Evolutionary conservation across 2,329 filamentous ascomycete species (phyloP).

Genomic region (Fusarium buxicola): DNA sequence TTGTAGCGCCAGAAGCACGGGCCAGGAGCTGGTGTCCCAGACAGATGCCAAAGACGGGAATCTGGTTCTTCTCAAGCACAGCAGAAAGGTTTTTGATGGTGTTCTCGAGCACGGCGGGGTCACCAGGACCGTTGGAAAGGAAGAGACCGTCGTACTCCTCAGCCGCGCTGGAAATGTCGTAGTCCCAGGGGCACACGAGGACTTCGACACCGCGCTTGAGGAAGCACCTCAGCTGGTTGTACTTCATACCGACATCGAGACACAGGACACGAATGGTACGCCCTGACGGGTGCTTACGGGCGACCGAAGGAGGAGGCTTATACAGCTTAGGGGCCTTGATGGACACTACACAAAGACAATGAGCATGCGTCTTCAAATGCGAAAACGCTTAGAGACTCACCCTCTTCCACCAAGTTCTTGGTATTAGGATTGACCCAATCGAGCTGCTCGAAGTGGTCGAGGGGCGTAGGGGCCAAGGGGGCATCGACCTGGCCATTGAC

Average conservation of each 20-base stretch:
- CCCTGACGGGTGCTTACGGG: slow-evolving; percentile 88
- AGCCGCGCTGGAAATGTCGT: slow-evolving; percentile 84
- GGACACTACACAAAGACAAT: slow-evolving; percentile 74
- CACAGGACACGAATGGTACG: slow-evolving; percentile 88
- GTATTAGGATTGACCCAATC: slow-evolving; percentile 94
- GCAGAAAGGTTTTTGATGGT: slow-evolving; percentile 84
- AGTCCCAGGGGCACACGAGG: slow-evolving; percentile 94
- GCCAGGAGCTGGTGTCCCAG: slow-evolving; percentile 94
- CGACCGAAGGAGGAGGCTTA: slow-evolving; percentile 75
- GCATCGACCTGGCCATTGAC: slow-evolving; percentile 49
- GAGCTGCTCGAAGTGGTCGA: slow-evolving; percentile 76
- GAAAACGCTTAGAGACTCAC: slow-evolving; percentile 66
- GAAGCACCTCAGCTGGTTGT: slow-evolving; percentile 96
- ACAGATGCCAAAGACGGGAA: slow-evolving; percentile 96
- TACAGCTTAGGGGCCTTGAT: slow-evolving; percentile 88
- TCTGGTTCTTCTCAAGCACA: slow-evolving; percentile 81
- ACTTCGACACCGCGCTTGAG: slow-evolving; percentile 93
- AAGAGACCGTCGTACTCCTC: slow-evolving; percentile 96
- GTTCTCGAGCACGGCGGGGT: slow-evolving; percentile 84
- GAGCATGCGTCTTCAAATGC: slow-evolving; percentile 50
- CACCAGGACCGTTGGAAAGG: slow-evolving; percentile 96
- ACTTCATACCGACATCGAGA: slow-evolving; percentile 97
- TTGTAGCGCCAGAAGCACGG: slow-evolving; percentile 85
- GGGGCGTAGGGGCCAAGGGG: slow-evolving; percentile 41
- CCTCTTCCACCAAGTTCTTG: slow-evolving; percentile 93